A percentile compares a stretch with the other conserved stretches of the same genome.
Evolutionary conservation across 2,329 filamentous ascomycete genomes (phyloP).

Genomic region (Ophiostoma ulmi): DNA sequence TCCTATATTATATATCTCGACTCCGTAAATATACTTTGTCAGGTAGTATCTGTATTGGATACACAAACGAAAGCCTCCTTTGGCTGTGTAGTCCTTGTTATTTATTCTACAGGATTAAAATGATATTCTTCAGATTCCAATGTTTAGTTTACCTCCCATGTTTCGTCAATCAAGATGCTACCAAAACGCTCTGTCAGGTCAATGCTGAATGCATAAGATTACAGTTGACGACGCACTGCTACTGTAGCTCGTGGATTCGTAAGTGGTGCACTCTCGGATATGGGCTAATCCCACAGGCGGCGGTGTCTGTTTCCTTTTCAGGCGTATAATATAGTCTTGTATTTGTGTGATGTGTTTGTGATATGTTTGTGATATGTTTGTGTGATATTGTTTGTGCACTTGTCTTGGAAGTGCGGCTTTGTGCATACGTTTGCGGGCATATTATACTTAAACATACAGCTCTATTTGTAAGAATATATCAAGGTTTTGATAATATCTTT

Average conservation of each 20-base stretch:
- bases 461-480: neutral
- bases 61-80: neutral
- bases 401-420: neutral
- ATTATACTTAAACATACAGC: neutral
- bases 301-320: neutral
- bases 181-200: neutral
- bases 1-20: too few species aligned
- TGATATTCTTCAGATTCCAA: too few species aligned
- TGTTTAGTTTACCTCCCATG: neutral
- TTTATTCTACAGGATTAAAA: neutral
- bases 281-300: too few species aligned
- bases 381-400: neutral
- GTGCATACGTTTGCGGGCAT: neutral
- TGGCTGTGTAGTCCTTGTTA: neutral
- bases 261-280: neutral
- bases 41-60: too few species aligned
- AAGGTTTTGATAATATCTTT: neutral
- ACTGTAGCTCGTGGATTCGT: slow-evolving; percentile 8
- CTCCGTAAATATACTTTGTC: too few species aligned
- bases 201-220: slow-evolving; percentile 1
- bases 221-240: slow-evolving; percentile 10
- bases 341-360: too few species aligned
- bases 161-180: neutral
- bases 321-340: too few species aligned
- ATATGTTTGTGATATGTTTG: neutral